Evolutionary conservation across 371 early-diverging fungal genomes (phyloP), one percentile per base, ranked within the genome.

Genomic region (Mortierella sp.): DNA sequence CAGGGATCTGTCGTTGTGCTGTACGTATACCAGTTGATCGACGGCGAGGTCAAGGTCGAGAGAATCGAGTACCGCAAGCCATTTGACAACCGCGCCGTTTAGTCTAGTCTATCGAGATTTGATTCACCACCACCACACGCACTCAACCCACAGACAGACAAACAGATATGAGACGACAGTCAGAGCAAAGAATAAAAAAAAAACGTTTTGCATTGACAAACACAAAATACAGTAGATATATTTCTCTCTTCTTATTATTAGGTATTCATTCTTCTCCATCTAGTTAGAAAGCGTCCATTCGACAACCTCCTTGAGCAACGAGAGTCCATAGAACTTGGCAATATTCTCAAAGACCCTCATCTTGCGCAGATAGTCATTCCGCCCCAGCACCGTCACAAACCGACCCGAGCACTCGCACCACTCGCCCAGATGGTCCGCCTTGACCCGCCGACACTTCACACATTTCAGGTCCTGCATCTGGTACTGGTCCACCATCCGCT

Each of bases 31-130:
- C 95, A 96, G 88, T 87, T 97, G 70, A 91, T 96, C 26, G 92
- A 95, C 65, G 94, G 93, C 64, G 97, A 97, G 68, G 97, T 97
- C 52, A 95, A 95, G 79, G 97, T 98, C 16, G 98, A 97, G 74
- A 95, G 96, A 79, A 87, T 96, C 72, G 97, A 97, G 74, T 97
- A 94, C 77, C 91, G 90, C 71, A 94, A 94, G 77, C 76, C 68
- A 68, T 78, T 85, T 40, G 90, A 90, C 48, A 71, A 64, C 73
- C 81, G 73, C 41, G 64, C 70, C 34, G 71, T 69, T 50, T 80
- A 77, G 70, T 52, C 48, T 22, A 45, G 19, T 39, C 22, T 31
- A 26, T n/a, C 9, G 6, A 8, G 24, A 24, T 50, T 50, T 9
- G 26, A 24, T 64, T 22, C 3, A 39, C 9, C 4, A 22, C 64